Evolutionary conservation across 805 yeast species (phyloP).

Genomic region (Vanderwaltozyma yarrowii): DNA sequence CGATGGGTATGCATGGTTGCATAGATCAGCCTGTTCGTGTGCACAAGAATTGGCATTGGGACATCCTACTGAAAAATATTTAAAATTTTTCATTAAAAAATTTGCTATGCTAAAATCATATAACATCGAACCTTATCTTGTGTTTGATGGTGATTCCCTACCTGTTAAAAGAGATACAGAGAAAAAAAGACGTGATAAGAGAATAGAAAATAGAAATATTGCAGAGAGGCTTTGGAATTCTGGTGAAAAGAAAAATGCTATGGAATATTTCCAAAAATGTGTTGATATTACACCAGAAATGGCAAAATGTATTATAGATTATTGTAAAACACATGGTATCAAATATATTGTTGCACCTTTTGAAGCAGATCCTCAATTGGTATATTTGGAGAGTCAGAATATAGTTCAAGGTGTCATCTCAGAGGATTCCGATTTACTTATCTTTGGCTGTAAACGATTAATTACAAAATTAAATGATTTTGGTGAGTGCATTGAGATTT

Average conservation of each 20-base stretch:
- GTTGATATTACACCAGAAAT: constrained; percentile 83
- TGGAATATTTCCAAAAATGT: constrained; percentile 61
- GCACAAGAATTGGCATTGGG: constrained; percentile 71
- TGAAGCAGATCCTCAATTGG: constrained; percentile 98
- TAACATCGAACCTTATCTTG: constrained; percentile 74
- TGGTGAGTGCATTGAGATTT: constrained; percentile 61
- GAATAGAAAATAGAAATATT: constrained; percentile 47
- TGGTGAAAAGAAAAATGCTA: constrained; percentile 54
- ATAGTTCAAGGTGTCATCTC: constrained; percentile 77
- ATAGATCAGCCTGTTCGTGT: constrained; percentile 73
- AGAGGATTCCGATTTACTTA: constrained; percentile 86
- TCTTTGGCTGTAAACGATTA: constrained; percentile 72
- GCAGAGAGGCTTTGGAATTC: constrained; percentile 43
- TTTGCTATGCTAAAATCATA: constrained; percentile 53
- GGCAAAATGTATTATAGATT: constrained; percentile 79
- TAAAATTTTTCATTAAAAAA: constrained; percentile 58
- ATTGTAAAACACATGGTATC: constrained; percentile 46
- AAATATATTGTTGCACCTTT: constrained; percentile 89
- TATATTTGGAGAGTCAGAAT: constrained; percentile 66
- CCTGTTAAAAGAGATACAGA: constrained; percentile 75
- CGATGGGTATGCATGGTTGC: constrained; percentile 98
- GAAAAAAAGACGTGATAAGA: constrained; percentile 42
- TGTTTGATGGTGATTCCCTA: constrained; percentile 85
- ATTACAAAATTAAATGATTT: constrained; percentile 73
- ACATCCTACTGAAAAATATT: constrained; percentile 58